Evolutionary conservation across 306 rosid genomes (phyloP), one percentile per base, ranked within the genome.

Genomic region (Cyclanthera cordifolia): DNA sequence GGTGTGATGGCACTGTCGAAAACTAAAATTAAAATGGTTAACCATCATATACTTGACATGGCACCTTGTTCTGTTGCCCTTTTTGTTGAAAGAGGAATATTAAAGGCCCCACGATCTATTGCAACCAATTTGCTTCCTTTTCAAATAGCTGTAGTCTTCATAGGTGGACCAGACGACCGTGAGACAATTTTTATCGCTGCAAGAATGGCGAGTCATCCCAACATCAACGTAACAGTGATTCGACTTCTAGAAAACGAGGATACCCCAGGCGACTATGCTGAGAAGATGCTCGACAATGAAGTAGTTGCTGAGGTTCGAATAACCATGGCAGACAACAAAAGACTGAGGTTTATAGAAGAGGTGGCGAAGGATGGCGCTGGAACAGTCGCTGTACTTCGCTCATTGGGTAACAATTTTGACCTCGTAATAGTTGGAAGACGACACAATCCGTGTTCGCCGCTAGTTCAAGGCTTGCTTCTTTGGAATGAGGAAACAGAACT

Each of bases 51-150:
- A 8, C 72, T 79, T 1, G 20, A 73, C 2, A 53, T 58, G 47
- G 83, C 81, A 43, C 81, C 83, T 20, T 82, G 81, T 76, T 79
- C 75, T 0, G 75, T 79, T 2, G 86, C 60, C 0, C 68, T 82
- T 41, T 47, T 82, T 12, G 39, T 76, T 17, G 75, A 82, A 24
- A 70, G 70, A 3, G 83, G 86, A 24, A 60, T 58, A 32, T 43
- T 67, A 9, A 73, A 30, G 37, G 46, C 27, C 69, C 15, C 66
- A 17, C 52, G 67, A 16, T 23, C 54, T 30, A 27, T 41, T 19
- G 25, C 54, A 70, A 27, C 49, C 19, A 34, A 54, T n/a, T 41
- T 48, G 28, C 55, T 56, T 32, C 19, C 56, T 4, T 79, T 54
- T 23, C 77, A 66, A 17, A 68, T 79, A 11, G 85, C 69, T 4